Base-by-base conservation (phyloP, 2,329 filamentous ascomycete species). In the Curvularia spicifera region DNA sequence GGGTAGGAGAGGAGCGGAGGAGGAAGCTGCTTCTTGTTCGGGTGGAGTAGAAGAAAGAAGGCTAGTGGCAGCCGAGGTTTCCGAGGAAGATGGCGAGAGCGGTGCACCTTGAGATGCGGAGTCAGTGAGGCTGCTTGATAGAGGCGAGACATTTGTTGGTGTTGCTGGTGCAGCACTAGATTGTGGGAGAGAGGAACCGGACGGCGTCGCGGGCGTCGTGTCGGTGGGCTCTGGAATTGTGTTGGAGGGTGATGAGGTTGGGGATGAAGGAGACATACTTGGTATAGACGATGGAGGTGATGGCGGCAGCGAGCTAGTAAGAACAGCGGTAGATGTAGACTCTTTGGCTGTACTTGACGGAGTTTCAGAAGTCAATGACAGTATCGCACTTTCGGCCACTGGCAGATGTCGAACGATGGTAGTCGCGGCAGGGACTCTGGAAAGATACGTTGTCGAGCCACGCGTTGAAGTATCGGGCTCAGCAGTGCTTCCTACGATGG, bases 91-190 rank as follows among this genome's bases (percentile, higher is more conserved):
- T 9, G 59, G 57, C 15, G 63, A 40, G 33, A 55, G 48, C 5
- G 22, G 6, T 22, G 66, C 51, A 51, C 29, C 66, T 71, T 67
- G 57, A 53, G 66, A 65, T 31, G 59, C 48, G 24, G 61, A 60
- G 64, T 72, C 61, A 71, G 69, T 63, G 60, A 55, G 42, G 54
- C 60, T 65, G 59, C 65, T 65, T 57, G 64, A 61, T 54, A 56
- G 56, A 59, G 62, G 54, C 45, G 57, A 57, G 56, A 59, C 62
- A 54, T 53, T 61, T 46, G 53, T 35, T 13, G 54, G 22, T 12
- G 49, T 33, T 13, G 20, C 22, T 39, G 55, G 53, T 13, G 15
- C 35, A 20, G 51, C 37, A 51, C 58, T 59, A 6, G 60, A 51
- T 20, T 51, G 40, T 9, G 45, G 29, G 37, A 57, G 48, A 45